Evolutionary conservation across 2,329 filamentous ascomycete genomes (phyloP), one percentile per base, ranked within the genome.

Genomic region (Aspergillus pseudotamarii): DNA sequence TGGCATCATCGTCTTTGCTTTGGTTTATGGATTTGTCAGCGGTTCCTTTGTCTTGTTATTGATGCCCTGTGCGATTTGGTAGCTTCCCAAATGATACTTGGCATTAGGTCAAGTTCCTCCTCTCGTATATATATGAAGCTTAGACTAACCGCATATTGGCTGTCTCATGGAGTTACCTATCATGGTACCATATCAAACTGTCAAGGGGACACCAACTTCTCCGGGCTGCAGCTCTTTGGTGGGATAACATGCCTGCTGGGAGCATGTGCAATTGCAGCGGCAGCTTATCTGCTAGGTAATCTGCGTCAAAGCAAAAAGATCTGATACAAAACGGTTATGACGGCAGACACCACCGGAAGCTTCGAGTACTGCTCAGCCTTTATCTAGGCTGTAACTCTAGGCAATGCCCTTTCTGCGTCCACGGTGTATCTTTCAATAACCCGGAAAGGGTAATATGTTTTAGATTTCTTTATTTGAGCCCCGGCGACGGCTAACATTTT

Each of bases 21-120:
- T 70, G 3, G 69, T 68, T 1, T 76, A 71, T 56, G 74, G 73
- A 5, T 75, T 72, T 50, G 64, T 69, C n/a, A 75, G 72, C 32
- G 74, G 74, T 5, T 69, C 68, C 2, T 59, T 73, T n/a, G 70
- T 76, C 8, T 68, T 60, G 34, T 41, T 75, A 9, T 19, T 75
- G 11, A 75, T 76, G 72, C 73, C 73, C 2, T 28, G 26, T 75
- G 58, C 68, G 73, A 26, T 75, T 78, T 53, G 76, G 76, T 4
- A 71, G 75, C 1, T 74, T 69, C 4, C 30, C 69, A 74, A 55
- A 50, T 67, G 30, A 64, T 71, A 2, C 67, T 73, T 19, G 66
- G 66, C 12, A 26, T 68, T 32, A 66, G 64, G 70, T 74, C 14
- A 63, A 53, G 64, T 64, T 36, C 30, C 23, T 32, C 21, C 36